These are phyloP conservation scores for Melampsora abietis-canadensis DNA, from an alignment of 1,284 basidiomycete species.

Conservation along the genomic window DNA sequence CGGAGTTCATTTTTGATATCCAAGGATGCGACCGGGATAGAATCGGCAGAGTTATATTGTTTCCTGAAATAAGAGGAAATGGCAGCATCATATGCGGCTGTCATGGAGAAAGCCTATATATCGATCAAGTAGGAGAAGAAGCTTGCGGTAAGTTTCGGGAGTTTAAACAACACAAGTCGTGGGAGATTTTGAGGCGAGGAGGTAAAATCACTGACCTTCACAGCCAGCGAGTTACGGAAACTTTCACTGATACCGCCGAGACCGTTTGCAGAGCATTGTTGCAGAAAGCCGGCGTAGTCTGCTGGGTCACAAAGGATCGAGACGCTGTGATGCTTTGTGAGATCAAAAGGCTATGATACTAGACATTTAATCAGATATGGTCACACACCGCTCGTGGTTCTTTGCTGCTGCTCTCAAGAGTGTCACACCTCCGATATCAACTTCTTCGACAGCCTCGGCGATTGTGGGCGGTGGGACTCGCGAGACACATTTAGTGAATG, in stretches of 20 bases:
- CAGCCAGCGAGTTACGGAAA: conserved; percentile 73
- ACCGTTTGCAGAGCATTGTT: conserved; percentile 65
- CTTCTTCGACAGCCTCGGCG: conserved; percentile 90
- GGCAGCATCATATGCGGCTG: conserved; percentile 87
- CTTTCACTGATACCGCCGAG: conserved; percentile 68
- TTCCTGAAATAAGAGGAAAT: conserved; percentile 96
- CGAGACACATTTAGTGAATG: conserved; percentile 82
- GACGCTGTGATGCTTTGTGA: conserved; percentile 60
- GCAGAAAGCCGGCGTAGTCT: conserved; percentile 84
- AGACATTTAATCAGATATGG: no score
- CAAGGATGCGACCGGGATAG: conserved; percentile 56
- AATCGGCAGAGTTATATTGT: conserved; percentile 80
- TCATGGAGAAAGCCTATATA: conserved; percentile 81
- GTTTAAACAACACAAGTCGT: neutral
- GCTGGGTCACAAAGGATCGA: conserved; percentile 86
- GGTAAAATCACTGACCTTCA: conserved; percentile 60
- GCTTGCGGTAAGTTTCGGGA: neutral
- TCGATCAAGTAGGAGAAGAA: neutral
- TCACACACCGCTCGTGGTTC: conserved; percentile 69
- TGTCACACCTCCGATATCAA: conserved; percentile 98
- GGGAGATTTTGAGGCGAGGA: conserved; percentile 23
- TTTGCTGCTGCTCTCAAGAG: conserved; percentile 96
- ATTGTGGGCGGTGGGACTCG: conserved; percentile 82
- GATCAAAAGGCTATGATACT: neutral
- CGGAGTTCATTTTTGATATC: conserved; percentile 63